Evolutionary conservation across 805 yeast genomes (phyloP).

Genomic region (Zygoascus bituminiphila): DNA sequence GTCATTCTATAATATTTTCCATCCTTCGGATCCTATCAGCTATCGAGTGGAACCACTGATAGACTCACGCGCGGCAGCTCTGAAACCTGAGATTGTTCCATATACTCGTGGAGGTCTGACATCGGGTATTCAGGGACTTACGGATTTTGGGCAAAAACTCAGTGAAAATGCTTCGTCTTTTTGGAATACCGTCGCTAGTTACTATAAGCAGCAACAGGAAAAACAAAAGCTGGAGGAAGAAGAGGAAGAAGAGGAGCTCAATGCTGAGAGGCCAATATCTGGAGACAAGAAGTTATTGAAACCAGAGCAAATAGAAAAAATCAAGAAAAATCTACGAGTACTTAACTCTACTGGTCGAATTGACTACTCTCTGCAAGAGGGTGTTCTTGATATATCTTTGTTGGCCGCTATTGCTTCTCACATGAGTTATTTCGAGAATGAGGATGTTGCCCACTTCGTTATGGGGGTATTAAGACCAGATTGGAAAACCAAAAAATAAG

Average conservation of each 20-base stretch:
- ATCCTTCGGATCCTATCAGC: conserved; percentile 87
- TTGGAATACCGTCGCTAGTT: conserved; percentile 9
- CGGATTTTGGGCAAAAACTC: conserved; percentile 15
- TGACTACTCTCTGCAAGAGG: conserved; percentile 73
- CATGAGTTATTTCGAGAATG: conserved; percentile 78
- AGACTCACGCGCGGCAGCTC: conserved; percentile 36
- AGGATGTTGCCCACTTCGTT: conserved; percentile 73
- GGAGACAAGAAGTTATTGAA: background rate
- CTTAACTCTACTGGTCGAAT: conserved; percentile 70
- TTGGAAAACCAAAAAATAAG: background rate
- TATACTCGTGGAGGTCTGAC: conserved; percentile 37
- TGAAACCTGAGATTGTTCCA: conserved; percentile 51
- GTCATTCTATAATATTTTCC: conserved; percentile 73
- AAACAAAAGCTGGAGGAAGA: background rate
- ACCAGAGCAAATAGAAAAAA: conserved; percentile 2
- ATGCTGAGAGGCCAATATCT: conserved; percentile 1
- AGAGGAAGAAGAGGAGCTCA: conserved; percentile 3
- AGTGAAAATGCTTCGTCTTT: conserved; percentile 12
- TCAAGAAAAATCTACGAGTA: conserved; percentile 27
- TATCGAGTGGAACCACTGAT: conserved; percentile 81
- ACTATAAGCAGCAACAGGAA: conserved; percentile 2
- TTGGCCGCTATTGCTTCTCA: conserved; percentile 81
- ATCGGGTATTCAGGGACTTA: conserved; percentile 33
- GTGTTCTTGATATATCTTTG: conserved; percentile 69
- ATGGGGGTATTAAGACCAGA: conserved; percentile 28